phyloP scores from a whole-genome alignment of 768 basidiomycete genomes.

The Serendipita sp. region DNA sequence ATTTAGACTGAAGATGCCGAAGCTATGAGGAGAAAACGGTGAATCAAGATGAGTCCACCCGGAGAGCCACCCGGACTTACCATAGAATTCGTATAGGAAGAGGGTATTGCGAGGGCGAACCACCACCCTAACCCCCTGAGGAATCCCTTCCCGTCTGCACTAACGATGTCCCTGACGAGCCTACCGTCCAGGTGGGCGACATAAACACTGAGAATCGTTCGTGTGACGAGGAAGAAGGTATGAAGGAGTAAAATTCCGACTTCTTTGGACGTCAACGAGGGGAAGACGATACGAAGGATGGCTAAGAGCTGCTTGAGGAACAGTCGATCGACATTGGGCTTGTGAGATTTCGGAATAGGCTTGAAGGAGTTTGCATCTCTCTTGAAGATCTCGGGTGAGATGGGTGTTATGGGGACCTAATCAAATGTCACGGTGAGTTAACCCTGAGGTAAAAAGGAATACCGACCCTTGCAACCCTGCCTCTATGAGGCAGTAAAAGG shows the following conservation, averaged over 20 bases:
- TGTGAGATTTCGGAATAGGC: slow-evolving; percentile 23
- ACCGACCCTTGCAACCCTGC: slow-evolving; percentile 45
- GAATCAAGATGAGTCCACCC: background rate
- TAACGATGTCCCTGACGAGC: slow-evolving; percentile 77
- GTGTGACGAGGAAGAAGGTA: slow-evolving; percentile 66
- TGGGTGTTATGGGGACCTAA: slow-evolving; percentile 33
- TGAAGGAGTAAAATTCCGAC: slow-evolving; percentile 57
- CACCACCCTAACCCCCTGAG: slow-evolving; percentile 65
- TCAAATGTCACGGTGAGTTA: background rate
- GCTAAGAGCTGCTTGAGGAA: slow-evolving; percentile 61
- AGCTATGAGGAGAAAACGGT: slow-evolving; percentile 32
- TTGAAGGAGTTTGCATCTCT: slow-evolving; percentile 47
- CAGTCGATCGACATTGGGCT: slow-evolving; percentile 49
- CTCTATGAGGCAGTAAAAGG: slow-evolving; percentile 50
- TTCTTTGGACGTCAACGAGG: slow-evolving; percentile 48
- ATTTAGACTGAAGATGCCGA: slow-evolving; percentile 71
- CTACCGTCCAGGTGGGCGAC: slow-evolving; percentile 81
- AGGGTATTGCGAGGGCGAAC: slow-evolving; percentile 83
- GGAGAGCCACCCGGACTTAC: slow-evolving; percentile 23
- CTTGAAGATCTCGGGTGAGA: slow-evolving; percentile 30
- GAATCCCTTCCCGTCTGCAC: slow-evolving; percentile 73
- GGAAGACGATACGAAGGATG: slow-evolving; percentile 59
- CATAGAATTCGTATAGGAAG: slow-evolving; percentile 93
- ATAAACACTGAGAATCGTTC: slow-evolving; percentile 75
- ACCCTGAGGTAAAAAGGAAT: background rate